phyloP scores from a whole-genome alignment of 768 basidiomycete genomes.

The Pleurotus tuoliensis region DNA sequence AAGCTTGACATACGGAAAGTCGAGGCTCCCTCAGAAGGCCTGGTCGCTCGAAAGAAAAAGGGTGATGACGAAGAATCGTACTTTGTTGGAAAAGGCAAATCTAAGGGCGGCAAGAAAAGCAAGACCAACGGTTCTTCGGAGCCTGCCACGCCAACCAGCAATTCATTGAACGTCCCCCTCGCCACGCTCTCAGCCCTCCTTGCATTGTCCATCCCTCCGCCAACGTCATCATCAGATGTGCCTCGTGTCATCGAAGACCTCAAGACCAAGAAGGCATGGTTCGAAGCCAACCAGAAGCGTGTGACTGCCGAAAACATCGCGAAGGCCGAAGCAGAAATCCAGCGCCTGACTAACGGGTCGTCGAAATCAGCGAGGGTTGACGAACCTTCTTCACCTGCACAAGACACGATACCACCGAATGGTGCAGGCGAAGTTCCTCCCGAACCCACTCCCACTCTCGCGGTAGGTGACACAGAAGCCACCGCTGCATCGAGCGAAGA shows the following conservation, averaged over 20 bases:
- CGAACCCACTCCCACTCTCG: constrained; percentile 43
- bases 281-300: constrained; percentile 83
- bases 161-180: constrained; percentile 70
- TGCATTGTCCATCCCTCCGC: constrained; percentile 86
- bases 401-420: constrained; percentile 30
- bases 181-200: constrained; percentile 86
- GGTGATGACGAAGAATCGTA: constrained; percentile 83
- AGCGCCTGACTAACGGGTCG: constrained; percentile 44
- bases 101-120: constrained; percentile 55
- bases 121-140: constrained; percentile 37
- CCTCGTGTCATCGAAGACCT: constrained; percentile 85
- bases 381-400: constrained; percentile 23
- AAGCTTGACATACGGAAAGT: constrained; percentile 86
- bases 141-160: constrained; percentile 19
- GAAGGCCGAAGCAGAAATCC: constrained; percentile 75
- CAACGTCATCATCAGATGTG: constrained; percentile 70
- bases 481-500: constrained; percentile 33
- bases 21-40: constrained; percentile 53
- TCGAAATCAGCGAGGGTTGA: constrained; percentile 31
- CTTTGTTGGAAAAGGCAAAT: constrained; percentile 64
- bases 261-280: constrained; percentile 94
- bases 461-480: constrained; percentile 23
- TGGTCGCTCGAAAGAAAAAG: constrained; percentile 83
- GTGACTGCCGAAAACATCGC: constrained; percentile 76
- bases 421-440: constrained; percentile 35